These are phyloP conservation scores for Nemania diffusa DNA, from an alignment of 2,329 filamentous ascomycete genomes.

Conservation along the genomic window DNA sequence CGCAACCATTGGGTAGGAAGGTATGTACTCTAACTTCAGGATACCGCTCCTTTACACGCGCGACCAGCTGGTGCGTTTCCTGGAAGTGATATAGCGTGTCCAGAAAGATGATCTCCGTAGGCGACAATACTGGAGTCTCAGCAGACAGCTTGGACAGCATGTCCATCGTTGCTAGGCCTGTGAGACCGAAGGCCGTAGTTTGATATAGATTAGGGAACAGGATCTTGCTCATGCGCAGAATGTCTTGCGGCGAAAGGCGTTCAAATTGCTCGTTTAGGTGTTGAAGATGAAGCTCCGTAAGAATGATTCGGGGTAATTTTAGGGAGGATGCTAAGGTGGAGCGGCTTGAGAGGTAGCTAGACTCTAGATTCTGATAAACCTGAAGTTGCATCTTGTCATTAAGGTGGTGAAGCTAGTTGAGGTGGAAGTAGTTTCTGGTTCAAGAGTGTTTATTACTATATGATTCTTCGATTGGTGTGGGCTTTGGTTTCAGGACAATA, in stretches of 20 bases:
- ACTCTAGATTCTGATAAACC: not conserved
- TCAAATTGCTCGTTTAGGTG: slow-evolving; percentile 92
- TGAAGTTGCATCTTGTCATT: not conserved
- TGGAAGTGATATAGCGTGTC: slow-evolving; percentile 85
- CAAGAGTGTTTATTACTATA: too few relatives aligned
- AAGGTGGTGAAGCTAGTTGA: not conserved
- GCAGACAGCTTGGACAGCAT: slow-evolving; percentile 81
- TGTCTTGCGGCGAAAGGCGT: slow-evolving; percentile 87
- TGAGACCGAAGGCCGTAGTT: slow-evolving; percentile 84
- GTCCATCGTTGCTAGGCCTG: slow-evolving; percentile 83
- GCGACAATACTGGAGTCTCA: slow-evolving; percentile 67
- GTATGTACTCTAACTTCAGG: slow-evolving; percentile 83
- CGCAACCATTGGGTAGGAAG: slow-evolving; percentile 83
- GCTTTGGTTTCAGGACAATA: not conserved
- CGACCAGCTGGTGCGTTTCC: slow-evolving; percentile 79
- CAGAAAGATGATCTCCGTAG: slow-evolving; percentile 78
- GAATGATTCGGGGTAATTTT: slow-evolving; percentile 79
- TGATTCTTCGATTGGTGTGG: not conserved
- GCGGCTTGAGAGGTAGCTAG: slow-evolving; percentile 9
- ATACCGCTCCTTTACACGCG: slow-evolving; percentile 80
- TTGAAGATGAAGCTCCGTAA: slow-evolving; percentile 87
- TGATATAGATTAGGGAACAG: slow-evolving; percentile 91
- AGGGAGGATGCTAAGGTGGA: slow-evolving; percentile 61
- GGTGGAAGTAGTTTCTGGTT: too few relatives aligned
- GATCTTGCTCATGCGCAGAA: slow-evolving; percentile 90